Conservation (phyloP, 306 rosid species). For the Gastrolobium bilobum region DNA sequence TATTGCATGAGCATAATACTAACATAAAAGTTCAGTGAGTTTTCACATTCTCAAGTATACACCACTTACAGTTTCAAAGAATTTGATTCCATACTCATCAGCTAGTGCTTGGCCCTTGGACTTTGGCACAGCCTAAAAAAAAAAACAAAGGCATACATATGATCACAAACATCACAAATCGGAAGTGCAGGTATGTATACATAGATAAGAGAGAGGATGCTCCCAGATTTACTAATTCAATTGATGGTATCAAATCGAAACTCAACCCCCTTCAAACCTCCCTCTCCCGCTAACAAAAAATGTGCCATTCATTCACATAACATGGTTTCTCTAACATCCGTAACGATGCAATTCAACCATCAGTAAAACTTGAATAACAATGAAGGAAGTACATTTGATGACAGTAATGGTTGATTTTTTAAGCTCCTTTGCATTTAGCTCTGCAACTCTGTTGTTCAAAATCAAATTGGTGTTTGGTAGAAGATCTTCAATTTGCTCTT, state of each 20-base stretch:
- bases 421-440: constrained; percentile 26
- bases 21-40: constrained; percentile 17
- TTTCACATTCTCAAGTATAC: constrained; percentile 29
- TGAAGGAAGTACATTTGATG: constrained; percentile 15
- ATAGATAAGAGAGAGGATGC: not conserved
- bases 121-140: constrained; percentile 86
- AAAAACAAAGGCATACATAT: not conserved
- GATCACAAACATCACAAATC: constrained; percentile 34
- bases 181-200: not conserved
- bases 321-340: constrained; percentile 33
- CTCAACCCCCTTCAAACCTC: constrained; percentile 8
- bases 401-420: not conserved
- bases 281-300: constrained; percentile 13
- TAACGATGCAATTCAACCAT: constrained; percentile 34
- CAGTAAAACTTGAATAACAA: constrained; percentile 22
- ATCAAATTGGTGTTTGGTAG: constrained; percentile 15
- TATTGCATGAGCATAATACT: constrained; percentile 45
- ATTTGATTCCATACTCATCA: constrained; percentile 96
- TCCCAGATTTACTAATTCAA: constrained; percentile 23
- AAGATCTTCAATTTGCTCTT: constrained; percentile 15
- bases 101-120: constrained; percentile 97
- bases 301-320: not conserved
- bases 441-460: constrained; percentile 34
- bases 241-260: constrained; percentile 38
- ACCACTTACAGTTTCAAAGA: constrained; percentile 94